Evolutionary conservation across 306 rosid genomes (phyloP), one percentile per base, ranked within the genome.

Genomic region (Trifolium dubium): DNA sequence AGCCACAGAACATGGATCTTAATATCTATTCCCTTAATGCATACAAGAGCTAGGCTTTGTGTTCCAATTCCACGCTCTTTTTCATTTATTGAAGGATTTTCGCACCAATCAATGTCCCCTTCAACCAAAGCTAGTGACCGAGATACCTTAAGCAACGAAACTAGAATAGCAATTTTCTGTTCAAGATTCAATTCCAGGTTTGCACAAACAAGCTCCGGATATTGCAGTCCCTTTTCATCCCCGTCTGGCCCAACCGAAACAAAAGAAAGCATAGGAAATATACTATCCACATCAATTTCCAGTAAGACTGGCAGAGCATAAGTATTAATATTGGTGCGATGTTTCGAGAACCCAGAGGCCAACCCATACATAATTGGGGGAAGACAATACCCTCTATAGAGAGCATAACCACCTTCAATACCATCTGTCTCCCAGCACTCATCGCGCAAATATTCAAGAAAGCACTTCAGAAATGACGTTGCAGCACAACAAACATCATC

Each of bases 401-500:
- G 71, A 71, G 89, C 90, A 80, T 89, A 92, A 8, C 99, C 99
- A 60, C 82, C 82, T 78, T 90, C 99, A 82, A 94, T 80, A 62
- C 99, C 97, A 80, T 92, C 88, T 46, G 84, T 82, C 75, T 83
- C 88, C 97, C 99, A 94, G 74, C 83, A 86, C 85, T 92, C 97
- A 8, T 94, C 97, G 49, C 97, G 95, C 89, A 94, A 81, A 67
- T 78, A 53, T 87, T 94, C 96, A 64, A 94, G 90, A 64, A 94
- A 87, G 73, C 96, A 86, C 89, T 88, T 94, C 79, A 92, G 85
- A 85, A 94, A 89, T 2, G 89, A 84, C 2, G 99, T 94, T 74
- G 85, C 92, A 4, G 99, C 99, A 82, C 96, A 89, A 82, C 97
- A 94, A 30, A 94, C 92, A 78, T 94, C 97, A 69, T 94, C 99